Evolutionary conservation across 495 filamentous ascomycete genomes (phyloP).

Genomic region (Aspergillus heteromorphus): DNA sequence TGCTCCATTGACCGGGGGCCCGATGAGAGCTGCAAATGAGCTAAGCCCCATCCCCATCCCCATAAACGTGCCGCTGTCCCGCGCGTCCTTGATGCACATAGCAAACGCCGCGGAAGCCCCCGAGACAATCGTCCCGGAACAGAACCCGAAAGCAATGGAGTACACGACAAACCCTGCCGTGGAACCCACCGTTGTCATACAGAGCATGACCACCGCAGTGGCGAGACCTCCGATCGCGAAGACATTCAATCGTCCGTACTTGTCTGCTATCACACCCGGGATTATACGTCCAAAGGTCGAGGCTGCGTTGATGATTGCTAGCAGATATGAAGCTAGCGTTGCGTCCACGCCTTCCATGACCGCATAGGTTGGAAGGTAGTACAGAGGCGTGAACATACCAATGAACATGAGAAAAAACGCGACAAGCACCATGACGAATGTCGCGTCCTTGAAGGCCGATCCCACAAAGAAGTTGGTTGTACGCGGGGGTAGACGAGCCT

Average conservation of each 20-base stretch:
- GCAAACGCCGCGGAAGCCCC: constrained; percentile 26
- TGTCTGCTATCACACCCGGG: constrained; percentile 60
- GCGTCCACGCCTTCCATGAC: constrained; percentile 28
- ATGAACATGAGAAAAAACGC: constrained; percentile 40
- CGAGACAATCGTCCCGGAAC: constrained; percentile 45
- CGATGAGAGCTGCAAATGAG: constrained; percentile 21
- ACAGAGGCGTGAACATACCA: constrained; percentile 46
- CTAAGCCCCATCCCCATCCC: constrained; percentile 18
- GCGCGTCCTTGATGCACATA: constrained; percentile 4
- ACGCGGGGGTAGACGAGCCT: constrained; percentile 31
- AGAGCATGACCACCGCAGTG: constrained; percentile 45
- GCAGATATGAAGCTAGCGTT: constrained; percentile 35
- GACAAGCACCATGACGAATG: not conserved
- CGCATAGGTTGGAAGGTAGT: constrained; percentile 36
- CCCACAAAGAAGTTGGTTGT: too few species aligned
- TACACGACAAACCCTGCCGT: constrained; percentile 32
- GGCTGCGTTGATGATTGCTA: constrained; percentile 44
- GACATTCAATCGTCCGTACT: constrained; percentile 63
- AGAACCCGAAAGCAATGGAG: constrained; percentile 34
- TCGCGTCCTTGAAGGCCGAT: not conserved
- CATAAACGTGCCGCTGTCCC: constrained; percentile 50
- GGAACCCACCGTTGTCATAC: constrained; percentile 33
- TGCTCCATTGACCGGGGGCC: constrained; percentile 25
- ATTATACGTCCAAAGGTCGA: constrained; percentile 38
- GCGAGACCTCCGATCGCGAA: constrained; percentile 54